Evolutionary conservation across 441 rosid genomes (phyloP).

Genomic region (Raphanus hybrid): DNA sequence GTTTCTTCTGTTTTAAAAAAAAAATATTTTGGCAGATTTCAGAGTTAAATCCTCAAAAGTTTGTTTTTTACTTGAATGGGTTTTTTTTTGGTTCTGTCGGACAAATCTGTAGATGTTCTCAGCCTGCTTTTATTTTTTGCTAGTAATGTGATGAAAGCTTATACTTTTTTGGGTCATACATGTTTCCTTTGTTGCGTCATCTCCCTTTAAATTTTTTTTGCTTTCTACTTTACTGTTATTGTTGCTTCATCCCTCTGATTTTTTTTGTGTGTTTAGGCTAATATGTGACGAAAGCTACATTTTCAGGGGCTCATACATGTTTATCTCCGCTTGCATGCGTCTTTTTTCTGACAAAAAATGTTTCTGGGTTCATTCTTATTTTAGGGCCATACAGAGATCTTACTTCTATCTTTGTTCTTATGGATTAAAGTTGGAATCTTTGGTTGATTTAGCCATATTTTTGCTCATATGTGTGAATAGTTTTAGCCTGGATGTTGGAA

Average conservation of each 20-base stretch:
- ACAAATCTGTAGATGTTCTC: not conserved
- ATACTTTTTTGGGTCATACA: not conserved
- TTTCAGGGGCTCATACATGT: not conserved
- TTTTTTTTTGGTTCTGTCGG: not conserved
- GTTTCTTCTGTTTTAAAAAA: not conserved
- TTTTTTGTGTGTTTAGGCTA: not conserved
- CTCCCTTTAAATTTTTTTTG: not conserved
- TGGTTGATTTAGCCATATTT: not conserved
- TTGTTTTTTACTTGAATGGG: not conserved
- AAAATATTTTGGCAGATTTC: not conserved
- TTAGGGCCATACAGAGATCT: not conserved
- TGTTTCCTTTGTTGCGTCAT: constrained; percentile 13
- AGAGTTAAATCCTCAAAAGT: not conserved
- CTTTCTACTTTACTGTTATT: not conserved
- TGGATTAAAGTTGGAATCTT: not conserved
- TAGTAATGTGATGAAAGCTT: not conserved
- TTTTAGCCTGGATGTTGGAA: not conserved
- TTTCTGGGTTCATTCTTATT: not conserved
- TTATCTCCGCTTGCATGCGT: constrained; percentile 29
- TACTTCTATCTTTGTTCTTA: not conserved
- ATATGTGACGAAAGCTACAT: constrained; percentile 6
- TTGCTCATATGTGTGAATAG: not conserved
- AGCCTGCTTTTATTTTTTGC: not conserved
- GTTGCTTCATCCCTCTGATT: constrained; percentile 9
- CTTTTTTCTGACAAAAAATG: not conserved